Percentiles rank a stretch among this genome's conserved stretches.
phyloP scores from a whole-genome alignment of 2,329 filamentous ascomycete species.

The Alternaria infectoria region DNA sequence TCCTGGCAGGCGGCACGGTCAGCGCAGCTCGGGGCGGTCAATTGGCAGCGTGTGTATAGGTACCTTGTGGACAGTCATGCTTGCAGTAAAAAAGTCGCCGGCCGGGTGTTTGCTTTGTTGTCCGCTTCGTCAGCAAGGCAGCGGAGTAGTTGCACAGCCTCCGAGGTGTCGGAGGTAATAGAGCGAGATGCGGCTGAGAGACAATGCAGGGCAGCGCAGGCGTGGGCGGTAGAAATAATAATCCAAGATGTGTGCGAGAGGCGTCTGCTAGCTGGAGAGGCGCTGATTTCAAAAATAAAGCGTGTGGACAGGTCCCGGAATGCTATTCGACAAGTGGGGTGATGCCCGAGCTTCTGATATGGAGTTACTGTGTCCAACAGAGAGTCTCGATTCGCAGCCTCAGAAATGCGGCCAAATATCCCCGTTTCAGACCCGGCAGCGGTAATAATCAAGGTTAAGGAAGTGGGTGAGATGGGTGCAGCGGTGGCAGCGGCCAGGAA shows the following conservation, averaged over 20 bases:
- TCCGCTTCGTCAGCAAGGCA: slow-evolving; percentile 18
- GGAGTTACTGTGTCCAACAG: slow-evolving; percentile 21
- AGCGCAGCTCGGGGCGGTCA: slow-evolving; percentile 31
- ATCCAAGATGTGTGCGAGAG: slow-evolving; percentile 16
- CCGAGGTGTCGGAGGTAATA: slow-evolving; percentile 20
- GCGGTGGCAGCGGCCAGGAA: slow-evolving; percentile 17
- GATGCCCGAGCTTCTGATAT: slow-evolving; percentile 29
- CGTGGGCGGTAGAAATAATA: slow-evolving; percentile 14
- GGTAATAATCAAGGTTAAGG: slow-evolving; percentile 1
- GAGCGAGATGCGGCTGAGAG: slow-evolving; percentile 29
- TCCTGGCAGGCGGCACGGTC: slow-evolving; percentile 40
- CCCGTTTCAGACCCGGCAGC: slow-evolving; percentile 16
- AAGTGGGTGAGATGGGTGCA: slow-evolving; percentile 15
- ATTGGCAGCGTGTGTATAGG: slow-evolving; percentile 2
- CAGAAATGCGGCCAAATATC: slow-evolving; percentile 18
- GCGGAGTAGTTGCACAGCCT: slow-evolving; percentile 30
- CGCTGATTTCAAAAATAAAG: slow-evolving; percentile 19
- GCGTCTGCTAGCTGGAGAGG: slow-evolving; percentile 16
- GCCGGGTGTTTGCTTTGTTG: slow-evolving; percentile 22
- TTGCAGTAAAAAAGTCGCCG: slow-evolving; percentile 15
- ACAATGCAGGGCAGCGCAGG: slow-evolving; percentile 25
- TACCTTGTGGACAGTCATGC: slow-evolving; percentile 51
- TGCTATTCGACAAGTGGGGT: slow-evolving; percentile 29
- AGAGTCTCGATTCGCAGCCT: slow-evolving; percentile 19
- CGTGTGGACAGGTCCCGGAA: slow-evolving; percentile 36